Conservation (phyloP, 192 early-diverging fungal genomes). For the Backusella mclennaniae region DNA sequence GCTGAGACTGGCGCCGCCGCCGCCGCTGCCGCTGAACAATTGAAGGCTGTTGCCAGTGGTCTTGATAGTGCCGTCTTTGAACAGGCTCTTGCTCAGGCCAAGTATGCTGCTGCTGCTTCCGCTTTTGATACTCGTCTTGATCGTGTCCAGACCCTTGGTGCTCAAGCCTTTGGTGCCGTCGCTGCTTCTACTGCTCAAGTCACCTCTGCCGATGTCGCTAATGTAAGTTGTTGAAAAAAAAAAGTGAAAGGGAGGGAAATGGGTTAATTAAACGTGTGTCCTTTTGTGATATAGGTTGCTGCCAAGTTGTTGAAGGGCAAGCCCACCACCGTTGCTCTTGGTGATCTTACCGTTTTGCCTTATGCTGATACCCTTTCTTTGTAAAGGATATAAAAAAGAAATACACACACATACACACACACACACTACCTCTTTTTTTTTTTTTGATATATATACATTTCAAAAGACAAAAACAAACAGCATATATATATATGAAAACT, state of each 20-base stretch:
- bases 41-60: conserved; percentile 53
- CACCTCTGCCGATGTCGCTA: conserved; percentile 58
- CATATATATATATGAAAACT: background rate
- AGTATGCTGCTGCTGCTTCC: conserved; percentile 48
- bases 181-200: conserved; percentile 51
- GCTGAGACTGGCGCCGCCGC: conserved; percentile 64
- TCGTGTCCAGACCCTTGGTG: conserved; percentile 46
- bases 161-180: conserved; percentile 42
- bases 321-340: conserved; percentile 76
- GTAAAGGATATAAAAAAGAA: conserved; percentile 17
- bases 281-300: conserved; percentile 42
- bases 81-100: conserved; percentile 66
- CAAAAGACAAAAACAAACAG: background rate
- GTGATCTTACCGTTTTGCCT: conserved; percentile 70
- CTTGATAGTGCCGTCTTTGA: conserved; percentile 54
- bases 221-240: conserved; percentile 43
- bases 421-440: background rate
- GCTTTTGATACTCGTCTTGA: conserved; percentile 46
- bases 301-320: conserved; percentile 64
- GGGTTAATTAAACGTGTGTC: background rate
- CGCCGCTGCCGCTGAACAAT: conserved; percentile 55
- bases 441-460: background rate
- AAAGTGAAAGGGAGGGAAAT: too few relatives aligned
- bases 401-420: too few relatives aligned
- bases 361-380: conserved; percentile 70